A percentile compares a stretch with the other conserved stretches of the same genome.
These are phyloP conservation scores for Drechmeria coniospora DNA, from an alignment of 2,329 filamentous ascomycete genomes.

Conservation along the genomic window DNA sequence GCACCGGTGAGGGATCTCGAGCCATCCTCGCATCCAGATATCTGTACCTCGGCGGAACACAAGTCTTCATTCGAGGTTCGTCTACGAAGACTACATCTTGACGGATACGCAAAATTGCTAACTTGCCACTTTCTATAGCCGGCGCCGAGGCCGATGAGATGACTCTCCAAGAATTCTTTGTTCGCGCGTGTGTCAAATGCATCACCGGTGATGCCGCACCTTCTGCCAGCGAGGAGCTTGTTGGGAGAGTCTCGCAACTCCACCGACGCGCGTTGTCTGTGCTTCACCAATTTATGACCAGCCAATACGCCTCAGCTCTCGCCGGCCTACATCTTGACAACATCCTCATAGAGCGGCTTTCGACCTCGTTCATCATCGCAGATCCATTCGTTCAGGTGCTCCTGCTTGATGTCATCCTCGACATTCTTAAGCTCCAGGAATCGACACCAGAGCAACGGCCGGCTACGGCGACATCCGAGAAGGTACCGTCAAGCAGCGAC, in stretches of 20 bases:
- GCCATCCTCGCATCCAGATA: conserved; percentile 48
- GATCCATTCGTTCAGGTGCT: conserved; percentile 63
- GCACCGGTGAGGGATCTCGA: conserved; percentile 54
- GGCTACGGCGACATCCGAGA: conserved; percentile 30
- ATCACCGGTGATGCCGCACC: conserved; percentile 21
- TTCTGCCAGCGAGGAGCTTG: conserved; percentile 11
- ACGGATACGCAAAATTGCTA: no score
- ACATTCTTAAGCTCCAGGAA: conserved; percentile 52
- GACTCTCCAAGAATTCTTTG: conserved; percentile 51
- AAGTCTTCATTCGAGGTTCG: conserved; percentile 34
- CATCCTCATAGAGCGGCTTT: conserved; percentile 52
- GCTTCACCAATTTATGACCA: conserved; percentile 53
- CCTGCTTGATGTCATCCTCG: conserved; percentile 63
- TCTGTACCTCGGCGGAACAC: conserved; percentile 12
- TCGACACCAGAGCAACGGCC: conserved; percentile 22
- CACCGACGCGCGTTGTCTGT: conserved; percentile 56
- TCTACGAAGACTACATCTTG: no score
- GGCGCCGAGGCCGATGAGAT: conserved; percentile 37
- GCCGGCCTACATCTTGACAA: conserved; percentile 53
- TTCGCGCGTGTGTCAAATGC: conserved; percentile 49
- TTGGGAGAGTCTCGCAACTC: conserved; percentile 43
- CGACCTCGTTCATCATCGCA: conserved; percentile 40
- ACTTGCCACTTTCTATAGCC: no score
- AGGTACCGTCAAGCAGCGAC: conserved; percentile 26
- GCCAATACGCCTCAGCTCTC: conserved; percentile 43